These are phyloP conservation scores for Phytophthora podocarpi DNA, from an alignment of 352 stramenopile genomes.

Conservation along the genomic window DNA sequence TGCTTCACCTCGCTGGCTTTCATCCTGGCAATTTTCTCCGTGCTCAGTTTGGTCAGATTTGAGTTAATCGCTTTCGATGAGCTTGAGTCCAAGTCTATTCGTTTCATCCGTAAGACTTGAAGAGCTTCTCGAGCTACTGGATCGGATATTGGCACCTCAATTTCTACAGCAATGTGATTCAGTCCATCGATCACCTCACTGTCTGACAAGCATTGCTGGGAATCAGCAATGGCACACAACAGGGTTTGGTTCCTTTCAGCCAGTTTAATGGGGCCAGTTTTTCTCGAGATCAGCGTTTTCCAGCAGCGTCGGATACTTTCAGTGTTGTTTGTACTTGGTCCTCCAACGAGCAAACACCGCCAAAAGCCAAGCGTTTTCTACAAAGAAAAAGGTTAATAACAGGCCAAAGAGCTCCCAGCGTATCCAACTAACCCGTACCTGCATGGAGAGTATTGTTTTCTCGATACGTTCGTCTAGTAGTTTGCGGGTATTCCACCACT, in stretches of 20 bases:
- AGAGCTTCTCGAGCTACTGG: constrained; percentile 26
- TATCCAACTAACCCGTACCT: constrained; percentile 42
- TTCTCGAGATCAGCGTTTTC: constrained; percentile 24
- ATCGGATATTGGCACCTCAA: constrained; percentile 25
- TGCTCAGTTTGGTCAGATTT: constrained; percentile 30
- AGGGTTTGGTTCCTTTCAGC: constrained; percentile 31
- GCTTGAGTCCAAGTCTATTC: background rate
- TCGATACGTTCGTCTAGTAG: constrained; percentile 56
- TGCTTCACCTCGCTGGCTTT: constrained; percentile 54
- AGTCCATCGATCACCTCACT: constrained; percentile 48
- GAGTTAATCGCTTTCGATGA: constrained; percentile 9
- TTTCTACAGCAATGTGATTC: constrained; percentile 40
- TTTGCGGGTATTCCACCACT: constrained; percentile 78
- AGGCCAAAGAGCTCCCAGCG: background rate
- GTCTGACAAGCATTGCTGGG: constrained; percentile 43
- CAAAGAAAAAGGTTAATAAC: constrained; percentile 9
- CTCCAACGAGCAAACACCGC: constrained; percentile 54
- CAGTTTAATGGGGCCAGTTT: constrained; percentile 9
- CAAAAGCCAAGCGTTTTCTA: constrained; percentile 62
- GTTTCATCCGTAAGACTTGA: constrained; percentile 18
- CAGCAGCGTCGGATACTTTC: constrained; percentile 40
- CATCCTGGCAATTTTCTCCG: constrained; percentile 43
- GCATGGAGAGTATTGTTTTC: constrained; percentile 43
- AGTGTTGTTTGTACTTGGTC: background rate
- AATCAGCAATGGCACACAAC: constrained; percentile 41